These are phyloP conservation scores for Thinopyrum elongatum DNA, from an alignment of 176 grass and related monocot species.

Conservation along the genomic window DNA sequence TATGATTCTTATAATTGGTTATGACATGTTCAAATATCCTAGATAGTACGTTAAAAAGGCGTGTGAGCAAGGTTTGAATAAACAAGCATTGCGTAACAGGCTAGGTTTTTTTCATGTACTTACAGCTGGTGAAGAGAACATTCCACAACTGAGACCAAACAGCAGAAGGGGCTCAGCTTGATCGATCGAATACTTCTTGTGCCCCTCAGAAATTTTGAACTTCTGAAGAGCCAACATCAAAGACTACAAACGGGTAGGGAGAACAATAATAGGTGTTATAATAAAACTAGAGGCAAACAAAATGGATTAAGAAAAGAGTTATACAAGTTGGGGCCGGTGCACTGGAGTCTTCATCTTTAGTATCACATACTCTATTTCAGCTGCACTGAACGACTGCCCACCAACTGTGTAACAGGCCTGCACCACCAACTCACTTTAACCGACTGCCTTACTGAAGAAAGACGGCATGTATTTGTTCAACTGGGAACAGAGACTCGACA, in stretches of 20 bases:
- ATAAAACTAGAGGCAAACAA: conserved; percentile 3
- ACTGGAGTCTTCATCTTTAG: conserved; percentile 88
- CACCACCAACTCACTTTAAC: conserved; percentile 12
- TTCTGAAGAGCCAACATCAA: conserved; percentile 86
- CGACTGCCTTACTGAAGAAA: conserved; percentile 6
- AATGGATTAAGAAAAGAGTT: conserved; percentile 5
- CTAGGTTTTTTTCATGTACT: conserved; percentile 19
- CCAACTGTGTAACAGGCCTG: conserved; percentile 95
- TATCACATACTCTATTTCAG: conserved; percentile 92
- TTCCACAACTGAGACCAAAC: conserved; percentile 91
- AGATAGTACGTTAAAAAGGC: neutral
- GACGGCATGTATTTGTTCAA: neutral
- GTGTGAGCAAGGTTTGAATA: neutral
- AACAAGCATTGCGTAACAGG: conserved; percentile 7
- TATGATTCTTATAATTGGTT: neutral
- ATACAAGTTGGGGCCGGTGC: conserved; percentile 85
- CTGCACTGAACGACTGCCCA: conserved; percentile 89
- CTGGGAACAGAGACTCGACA: conserved; percentile 23
- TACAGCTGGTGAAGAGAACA: conserved; percentile 97
- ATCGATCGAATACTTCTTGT: conserved; percentile 74
- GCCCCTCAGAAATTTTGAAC: conserved; percentile 90
- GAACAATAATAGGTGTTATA: conserved; percentile 38
- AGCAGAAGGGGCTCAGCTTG: conserved; percentile 65
- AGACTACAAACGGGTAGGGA: conserved; percentile 51
- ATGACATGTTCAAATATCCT: neutral